A percentile compares a stretch with the other conserved stretches of the same genome.
These are phyloP conservation scores for Botrytis medusae DNA, from an alignment of 2,329 filamentous ascomycete species.

Conservation along the genomic window DNA sequence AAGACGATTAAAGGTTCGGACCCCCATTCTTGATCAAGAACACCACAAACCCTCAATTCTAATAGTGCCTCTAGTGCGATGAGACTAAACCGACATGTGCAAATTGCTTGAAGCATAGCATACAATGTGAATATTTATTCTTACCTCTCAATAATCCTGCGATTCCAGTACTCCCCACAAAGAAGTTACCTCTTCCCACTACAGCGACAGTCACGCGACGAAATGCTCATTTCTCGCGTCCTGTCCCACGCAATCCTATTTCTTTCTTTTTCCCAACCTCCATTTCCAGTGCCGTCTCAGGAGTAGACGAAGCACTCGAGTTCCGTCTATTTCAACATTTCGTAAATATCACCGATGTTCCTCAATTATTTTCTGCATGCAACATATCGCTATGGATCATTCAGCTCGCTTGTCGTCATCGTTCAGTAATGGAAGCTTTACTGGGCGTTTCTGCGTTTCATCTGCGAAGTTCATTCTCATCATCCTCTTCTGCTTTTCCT, in stretches of 20 bases:
- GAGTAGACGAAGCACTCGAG: not conserved
- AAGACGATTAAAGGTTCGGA: constrained; percentile 1
- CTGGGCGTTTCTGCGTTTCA: constrained; percentile 1
- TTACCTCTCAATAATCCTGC: not conserved
- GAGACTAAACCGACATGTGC: constrained; percentile 10
- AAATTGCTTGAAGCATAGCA: not conserved
- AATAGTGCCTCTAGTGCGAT: not conserved
- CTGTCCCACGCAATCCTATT: not conserved
- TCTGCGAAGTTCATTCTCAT: constrained; percentile 2
- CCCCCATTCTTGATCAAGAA: not conserved
- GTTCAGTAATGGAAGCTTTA: constrained; percentile 14
- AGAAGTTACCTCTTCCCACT: not conserved
- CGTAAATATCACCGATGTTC: not conserved
- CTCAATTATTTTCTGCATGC: not conserved
- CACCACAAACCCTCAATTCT: not conserved
- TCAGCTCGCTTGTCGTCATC: not conserved
- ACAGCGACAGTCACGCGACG: not conserved
- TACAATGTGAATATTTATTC: constrained; percentile 6
- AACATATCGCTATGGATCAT: not conserved
- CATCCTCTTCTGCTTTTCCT: not conserved
- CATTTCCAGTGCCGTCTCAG: not conserved
- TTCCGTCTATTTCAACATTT: constrained; percentile 16
- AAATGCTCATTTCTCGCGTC: not conserved
- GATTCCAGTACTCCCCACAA: not conserved
- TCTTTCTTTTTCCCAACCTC: constrained; percentile 2